Base-by-base conservation (phyloP, 2,329 filamentous ascomycete genomes). In the Xylariaceae sp. region DNA sequence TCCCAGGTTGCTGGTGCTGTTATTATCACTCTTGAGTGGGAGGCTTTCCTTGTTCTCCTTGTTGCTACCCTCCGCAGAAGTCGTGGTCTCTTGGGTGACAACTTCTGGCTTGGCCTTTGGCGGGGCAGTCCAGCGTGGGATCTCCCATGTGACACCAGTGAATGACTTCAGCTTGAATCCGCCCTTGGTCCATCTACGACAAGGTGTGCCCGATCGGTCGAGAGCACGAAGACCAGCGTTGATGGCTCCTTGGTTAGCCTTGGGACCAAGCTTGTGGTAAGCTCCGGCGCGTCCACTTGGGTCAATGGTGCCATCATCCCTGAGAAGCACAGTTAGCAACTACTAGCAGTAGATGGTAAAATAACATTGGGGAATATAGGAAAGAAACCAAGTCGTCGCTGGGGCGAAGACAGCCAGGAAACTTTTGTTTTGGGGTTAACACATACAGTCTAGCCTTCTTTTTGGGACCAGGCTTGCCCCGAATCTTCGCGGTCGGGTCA, bases 191-290 rank as follows among this genome's bases (percentile, higher is more conserved):
- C 94, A 99, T 73, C 87, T 92, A 65, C 93, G 89, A 75, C 92
- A 97, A 8, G 94, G 92, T 70, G 93, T 89, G 66, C 93, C 93
- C 6, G 89, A 89, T 62, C 93, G 88, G 75, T 99, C 94, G 65
- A 99, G 88, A 10, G 94, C 93, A 57, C 94, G 90, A 53, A 99
- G 87, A 55, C 91, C 90, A 57, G 94, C 94, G 72, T 99, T 99
- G 81, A 99, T 99, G 61, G 93, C 93, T 64, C 94, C 94, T 69
- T 93, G 90, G 73, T 97, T 97, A 55, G 93, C 93, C 75, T 97
- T 97, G 66, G 94, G 94, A 2, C 93, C 93, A 30, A 97, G 87
- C 74, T 96, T 96, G 76, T 93, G 90, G 54, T 81, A 79, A 4
- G 78, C 77, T 61, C 74, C 73, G 66, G 75, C 74, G 62, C 77